phyloP scores from a whole-genome alignment of 2,329 filamentous ascomycete species.

The Pseudogymnoascus destructans region DNA sequence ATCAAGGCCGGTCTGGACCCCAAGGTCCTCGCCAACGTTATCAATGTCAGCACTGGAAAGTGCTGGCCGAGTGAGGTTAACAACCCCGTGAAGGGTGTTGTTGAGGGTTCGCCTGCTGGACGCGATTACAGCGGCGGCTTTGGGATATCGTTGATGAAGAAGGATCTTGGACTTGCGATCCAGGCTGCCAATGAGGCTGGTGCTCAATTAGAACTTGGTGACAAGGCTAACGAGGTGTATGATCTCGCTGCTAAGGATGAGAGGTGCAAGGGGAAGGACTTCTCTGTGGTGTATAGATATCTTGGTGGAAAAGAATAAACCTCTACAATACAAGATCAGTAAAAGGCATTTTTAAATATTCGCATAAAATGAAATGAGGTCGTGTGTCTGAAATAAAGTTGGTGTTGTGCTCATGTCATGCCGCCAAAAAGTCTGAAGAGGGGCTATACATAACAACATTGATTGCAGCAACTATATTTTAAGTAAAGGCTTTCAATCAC shows the following conservation, averaged over 20 bases:
- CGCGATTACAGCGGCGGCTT: slow-evolving; percentile 70
- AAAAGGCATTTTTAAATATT: background rate
- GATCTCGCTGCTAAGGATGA: slow-evolving; percentile 49
- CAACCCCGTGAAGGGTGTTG: slow-evolving; percentile 81
- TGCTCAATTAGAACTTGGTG: slow-evolving; percentile 51
- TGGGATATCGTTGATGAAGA: slow-evolving; percentile 65
- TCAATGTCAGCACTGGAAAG: slow-evolving; percentile 85
- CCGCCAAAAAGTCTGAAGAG: background rate
- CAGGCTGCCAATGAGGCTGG: slow-evolving; percentile 55
- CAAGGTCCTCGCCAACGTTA: slow-evolving; percentile 61
- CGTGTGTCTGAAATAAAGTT: background rate
- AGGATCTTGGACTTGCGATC: slow-evolving; percentile 62
- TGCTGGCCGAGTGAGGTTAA: slow-evolving; percentile 97
- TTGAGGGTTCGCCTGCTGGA: slow-evolving; percentile 60
- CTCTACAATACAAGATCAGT: background rate
- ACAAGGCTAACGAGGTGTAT: slow-evolving; percentile 53
- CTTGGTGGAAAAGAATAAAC: slow-evolving; percentile 40
- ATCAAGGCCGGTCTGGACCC: slow-evolving; percentile 47
- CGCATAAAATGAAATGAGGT: background rate
- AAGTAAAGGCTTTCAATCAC: background rate
- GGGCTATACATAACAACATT: background rate
- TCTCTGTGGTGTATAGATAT: slow-evolving; percentile 70
- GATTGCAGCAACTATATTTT: background rate
- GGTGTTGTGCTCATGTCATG: background rate
- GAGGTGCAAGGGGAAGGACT: slow-evolving; percentile 56